Evolutionary conservation across 768 basidiomycete genomes (phyloP).

Genomic region (Suillus fuscotomentosus): DNA sequence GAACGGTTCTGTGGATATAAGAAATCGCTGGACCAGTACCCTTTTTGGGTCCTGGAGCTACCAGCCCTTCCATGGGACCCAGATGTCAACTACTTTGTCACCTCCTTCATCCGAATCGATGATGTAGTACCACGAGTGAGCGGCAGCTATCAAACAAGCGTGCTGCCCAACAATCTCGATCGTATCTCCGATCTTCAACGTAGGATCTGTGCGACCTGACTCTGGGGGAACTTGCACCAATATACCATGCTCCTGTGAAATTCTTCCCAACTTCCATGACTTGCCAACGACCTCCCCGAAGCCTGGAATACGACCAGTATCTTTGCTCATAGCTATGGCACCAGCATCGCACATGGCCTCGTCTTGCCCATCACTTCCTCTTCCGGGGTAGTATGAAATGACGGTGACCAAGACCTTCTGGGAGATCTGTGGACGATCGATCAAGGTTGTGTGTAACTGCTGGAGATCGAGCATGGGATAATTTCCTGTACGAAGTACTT

Average conservation of each 20-base stretch:
- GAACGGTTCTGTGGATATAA: too few relatives aligned
- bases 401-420: constrained; percentile 71
- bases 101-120: constrained; percentile 62
- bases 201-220: constrained; percentile 12
- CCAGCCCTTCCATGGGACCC: constrained; percentile 94
- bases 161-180: constrained; percentile 83
- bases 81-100: constrained; percentile 67
- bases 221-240: constrained; percentile 39
- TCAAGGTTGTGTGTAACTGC: constrained; percentile 72
- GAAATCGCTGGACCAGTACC: too few relatives aligned
- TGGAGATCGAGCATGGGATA: constrained; percentile 85
- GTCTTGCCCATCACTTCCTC: constrained; percentile 58
- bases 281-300: constrained; percentile 72
- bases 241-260: constrained; percentile 81
- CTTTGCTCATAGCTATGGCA: constrained; percentile 85
- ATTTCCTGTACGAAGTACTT: constrained; percentile 48
- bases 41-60: constrained; percentile 23
- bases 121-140: constrained; percentile 81
- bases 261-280: constrained; percentile 61
- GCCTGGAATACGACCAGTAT: constrained; percentile 69
- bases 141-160: constrained; percentile 80
- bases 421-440: constrained; percentile 55
- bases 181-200: constrained; percentile 54
- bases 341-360: constrained; percentile 86
- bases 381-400: constrained; percentile 75